Evolutionary conservation across 129 eudicot species (phyloP).

Genomic region (Deinandra increscens): DNA sequence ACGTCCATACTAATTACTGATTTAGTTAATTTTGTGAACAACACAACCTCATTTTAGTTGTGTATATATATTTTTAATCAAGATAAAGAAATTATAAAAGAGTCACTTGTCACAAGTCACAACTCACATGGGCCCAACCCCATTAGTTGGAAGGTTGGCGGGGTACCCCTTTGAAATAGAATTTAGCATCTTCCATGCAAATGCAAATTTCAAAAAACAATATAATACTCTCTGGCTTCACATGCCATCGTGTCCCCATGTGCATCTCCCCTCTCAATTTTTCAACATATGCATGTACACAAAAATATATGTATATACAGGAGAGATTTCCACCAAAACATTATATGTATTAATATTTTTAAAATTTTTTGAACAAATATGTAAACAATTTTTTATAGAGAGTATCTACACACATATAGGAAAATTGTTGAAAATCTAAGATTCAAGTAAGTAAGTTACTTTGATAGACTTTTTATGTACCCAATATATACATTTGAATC

Average conservation of each 20-base stretch:
- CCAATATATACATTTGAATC: too few species aligned
- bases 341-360: too few species aligned
- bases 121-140: slow-evolving; percentile 46
- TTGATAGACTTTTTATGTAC: too few species aligned
- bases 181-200: slow-evolving; percentile 43
- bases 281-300: slow-evolving; percentile 19
- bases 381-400: too few species aligned
- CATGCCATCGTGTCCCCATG: slow-evolving; percentile 64
- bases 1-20: neutral
- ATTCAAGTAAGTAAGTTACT: too few species aligned
- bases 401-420: too few species aligned
- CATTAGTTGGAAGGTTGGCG: slow-evolving; percentile 45
- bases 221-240: slow-evolving; percentile 31
- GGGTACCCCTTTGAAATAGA: slow-evolving; percentile 44
- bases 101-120: slow-evolving; percentile 39
- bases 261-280: slow-evolving; percentile 24
- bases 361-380: too few species aligned
- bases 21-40: neutral
- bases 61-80: slow-evolving; percentile 1
- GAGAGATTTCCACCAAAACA: too few species aligned
- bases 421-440: too few species aligned
- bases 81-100: neutral
- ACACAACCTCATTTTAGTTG: slow-evolving; percentile 23
- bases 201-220: slow-evolving; percentile 32
- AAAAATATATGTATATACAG: neutral